Percentiles rank a stretch among this genome's conserved stretches.
phyloP scores from a whole-genome alignment of 768 basidiomycete genomes.

The Rhodotorula sphaerocarpa region DNA sequence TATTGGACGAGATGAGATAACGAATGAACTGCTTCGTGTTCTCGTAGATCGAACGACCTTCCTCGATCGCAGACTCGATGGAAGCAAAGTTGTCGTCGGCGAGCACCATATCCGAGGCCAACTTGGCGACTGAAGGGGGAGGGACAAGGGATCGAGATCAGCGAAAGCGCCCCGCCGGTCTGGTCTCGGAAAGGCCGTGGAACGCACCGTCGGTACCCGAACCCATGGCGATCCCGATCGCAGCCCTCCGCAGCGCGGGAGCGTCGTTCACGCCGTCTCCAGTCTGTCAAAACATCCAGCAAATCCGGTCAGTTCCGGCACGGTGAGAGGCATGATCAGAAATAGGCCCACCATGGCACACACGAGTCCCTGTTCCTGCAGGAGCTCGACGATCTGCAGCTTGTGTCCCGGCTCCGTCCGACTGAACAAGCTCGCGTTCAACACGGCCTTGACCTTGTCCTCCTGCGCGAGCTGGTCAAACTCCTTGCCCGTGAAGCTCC shows the following conservation, averaged over 20 bases:
- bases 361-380: slow-evolving; percentile 82
- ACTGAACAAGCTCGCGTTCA: slow-evolving; percentile 79
- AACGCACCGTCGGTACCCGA: slow-evolving; percentile 75
- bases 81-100: slow-evolving; percentile 96
- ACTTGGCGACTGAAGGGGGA: slow-evolving; percentile 86
- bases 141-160: not conserved
- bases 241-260: slow-evolving; percentile 89
- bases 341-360: slow-evolving; percentile 72
- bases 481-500: slow-evolving; percentile 90
- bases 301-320: no score
- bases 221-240: slow-evolving; percentile 98
- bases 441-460: slow-evolving; percentile 78
- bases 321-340: not conserved
- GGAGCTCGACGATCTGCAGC: slow-evolving; percentile 81
- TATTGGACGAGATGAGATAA: slow-evolving; percentile 93
- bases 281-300: slow-evolving; percentile 50
- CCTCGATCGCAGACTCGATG: slow-evolving; percentile 92
- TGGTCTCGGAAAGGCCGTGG: no score
- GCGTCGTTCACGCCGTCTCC: slow-evolving; percentile 99
- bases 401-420: slow-evolving; percentile 94
- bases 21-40: slow-evolving; percentile 99
- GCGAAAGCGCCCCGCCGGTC: not conserved
- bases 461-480: slow-evolving; percentile 69
- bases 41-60: slow-evolving; percentile 95
- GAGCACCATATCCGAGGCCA: slow-evolving; percentile 96